Evolutionary conservation across 2,329 filamentous ascomycete species (phyloP), one percentile per base, ranked within the genome.

Genomic region (Phyllosticta citriasiana): DNA sequence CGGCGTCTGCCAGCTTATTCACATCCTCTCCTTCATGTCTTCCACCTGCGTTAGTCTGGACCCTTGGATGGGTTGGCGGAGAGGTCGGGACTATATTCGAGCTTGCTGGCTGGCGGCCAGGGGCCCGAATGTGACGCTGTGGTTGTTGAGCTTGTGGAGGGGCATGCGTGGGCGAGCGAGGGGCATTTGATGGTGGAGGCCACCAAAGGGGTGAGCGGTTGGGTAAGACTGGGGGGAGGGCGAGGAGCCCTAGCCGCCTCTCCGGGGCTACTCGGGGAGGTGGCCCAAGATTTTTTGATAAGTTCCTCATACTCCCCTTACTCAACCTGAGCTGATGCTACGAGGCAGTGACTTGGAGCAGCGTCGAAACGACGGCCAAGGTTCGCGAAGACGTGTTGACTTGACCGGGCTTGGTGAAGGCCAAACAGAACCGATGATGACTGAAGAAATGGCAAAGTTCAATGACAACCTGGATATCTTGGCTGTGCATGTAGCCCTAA

Each of bases 181-280:
- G 60, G 55, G 30, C 51, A 24, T 52, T 51, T 57, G 25, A 47
- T 55, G 30, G 51, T 16, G 24, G 14, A 25, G 14, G 30, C 50
- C 57, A 53, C 50, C 19, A 4, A 30, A 50, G 55, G 51, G 50
- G 26, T 22, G 30, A 16, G 9, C 35, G 55, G 55, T 51, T 35
- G 55, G 60, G 60, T 57, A 62, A 62, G 60, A 62, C 55, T 27
- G 60, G 55, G 60, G 35, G 60, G 60, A 55, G 55, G 60, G 55
- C 55, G 60, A 58, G 60, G 55, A 62, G 60, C 55, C 60, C 55
- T 60, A 40, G 59, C 30, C 59, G 59, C 51, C 59, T 61, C 54
- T 55, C 24, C 16, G 25, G 33, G 40, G n/a, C 55, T 10, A 60
- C 53, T 57, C 54, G 51, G 54, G 50, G 54, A 53, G 56, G 51